Evolutionary conservation across 345 rosid genomes (phyloP).

Genomic region (Salix arbutifolia): DNA sequence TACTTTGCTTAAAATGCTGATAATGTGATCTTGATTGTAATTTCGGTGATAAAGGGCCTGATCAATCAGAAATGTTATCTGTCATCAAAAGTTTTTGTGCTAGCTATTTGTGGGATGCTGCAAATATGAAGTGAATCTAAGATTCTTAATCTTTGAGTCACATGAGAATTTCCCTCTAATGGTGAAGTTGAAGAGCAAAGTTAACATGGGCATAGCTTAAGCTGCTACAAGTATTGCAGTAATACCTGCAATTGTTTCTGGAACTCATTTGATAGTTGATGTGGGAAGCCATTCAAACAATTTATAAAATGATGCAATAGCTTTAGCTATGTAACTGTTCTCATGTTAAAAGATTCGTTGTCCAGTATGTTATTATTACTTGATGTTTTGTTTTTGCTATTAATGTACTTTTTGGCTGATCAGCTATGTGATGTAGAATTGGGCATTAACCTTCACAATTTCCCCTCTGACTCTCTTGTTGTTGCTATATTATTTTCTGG

Average conservation of each 20-base stretch:
- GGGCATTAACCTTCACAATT: neutral
- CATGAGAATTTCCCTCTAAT: neutral
- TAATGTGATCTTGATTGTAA: neutral
- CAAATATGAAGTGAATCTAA: neutral
- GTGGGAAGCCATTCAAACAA: neutral
- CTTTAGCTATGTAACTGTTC: neutral
- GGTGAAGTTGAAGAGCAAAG: conserved; percentile 1
- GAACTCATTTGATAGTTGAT: neutral
- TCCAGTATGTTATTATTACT: neutral
- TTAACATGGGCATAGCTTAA: neutral
- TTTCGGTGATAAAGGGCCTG: neutral
- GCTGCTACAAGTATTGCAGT: neutral
- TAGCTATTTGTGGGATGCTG: neutral
- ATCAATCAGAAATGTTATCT: neutral
- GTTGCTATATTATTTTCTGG: neutral
- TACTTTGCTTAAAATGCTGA: neutral
- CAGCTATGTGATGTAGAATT: neutral
- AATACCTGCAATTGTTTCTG: neutral
- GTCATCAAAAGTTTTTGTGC: neutral
- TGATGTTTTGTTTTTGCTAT: neutral
- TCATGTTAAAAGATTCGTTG: neutral
- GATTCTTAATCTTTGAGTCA: neutral
- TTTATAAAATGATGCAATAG: neutral
- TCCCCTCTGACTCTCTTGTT: neutral
- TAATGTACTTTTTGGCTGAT: neutral